Evolutionary conservation across 2,329 filamentous ascomycete species (phyloP).

Genomic region (Beauveria pseudobassiana): DNA sequence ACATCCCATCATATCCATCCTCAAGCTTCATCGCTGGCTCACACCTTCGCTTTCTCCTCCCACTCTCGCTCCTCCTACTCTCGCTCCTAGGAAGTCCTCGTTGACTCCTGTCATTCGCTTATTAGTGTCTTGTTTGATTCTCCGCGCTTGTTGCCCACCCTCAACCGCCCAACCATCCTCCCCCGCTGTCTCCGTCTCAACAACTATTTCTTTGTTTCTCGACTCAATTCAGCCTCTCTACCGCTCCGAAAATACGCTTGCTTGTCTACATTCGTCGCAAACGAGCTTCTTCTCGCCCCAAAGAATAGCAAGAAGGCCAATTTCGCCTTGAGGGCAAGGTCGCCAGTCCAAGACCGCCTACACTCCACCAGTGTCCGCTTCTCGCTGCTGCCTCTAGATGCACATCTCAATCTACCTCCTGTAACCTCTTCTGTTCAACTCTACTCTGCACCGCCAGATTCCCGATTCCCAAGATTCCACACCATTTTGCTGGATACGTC

Average conservation of each 20-base stretch:
- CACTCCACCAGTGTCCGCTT: neutral
- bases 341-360: neutral
- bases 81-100: conserved; percentile 59
- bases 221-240: neutral
- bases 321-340: neutral
- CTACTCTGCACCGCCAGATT: neutral
- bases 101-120: conserved; percentile 69
- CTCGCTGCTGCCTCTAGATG: conserved; percentile 1
- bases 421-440: neutral
- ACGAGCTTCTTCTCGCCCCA: neutral
- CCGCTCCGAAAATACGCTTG: neutral
- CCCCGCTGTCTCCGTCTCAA: conserved; percentile 8
- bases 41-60: conserved; percentile 43
- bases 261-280: neutral
- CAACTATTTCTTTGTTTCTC: neutral
- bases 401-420: conserved; percentile 2
- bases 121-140: conserved; percentile 43
- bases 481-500: conserved; percentile 4
- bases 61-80: conserved; percentile 24
- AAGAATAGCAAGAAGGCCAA: neutral
- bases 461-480: neutral
- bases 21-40: conserved; percentile 7
- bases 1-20: conserved; percentile 12
- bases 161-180: conserved; percentile 13
- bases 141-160: conserved; percentile 32